phyloP scores from a whole-genome alignment of 257 asterid species.

The Solanum ossicruentum region DNA sequence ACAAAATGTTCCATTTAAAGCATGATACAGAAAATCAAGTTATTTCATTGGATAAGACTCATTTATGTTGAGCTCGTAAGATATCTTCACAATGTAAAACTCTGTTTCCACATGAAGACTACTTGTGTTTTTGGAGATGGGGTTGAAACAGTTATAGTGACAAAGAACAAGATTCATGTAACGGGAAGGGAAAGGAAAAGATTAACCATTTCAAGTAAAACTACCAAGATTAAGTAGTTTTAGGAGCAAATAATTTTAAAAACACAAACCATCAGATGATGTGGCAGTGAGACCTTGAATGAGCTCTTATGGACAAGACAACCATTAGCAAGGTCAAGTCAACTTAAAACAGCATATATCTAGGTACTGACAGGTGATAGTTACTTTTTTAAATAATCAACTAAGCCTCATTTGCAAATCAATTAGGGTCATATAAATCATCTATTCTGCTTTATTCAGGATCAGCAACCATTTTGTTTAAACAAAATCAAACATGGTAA shows the following conservation, averaged over 20 bases:
- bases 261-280: not conserved
- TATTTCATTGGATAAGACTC: not conserved
- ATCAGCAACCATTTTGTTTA: not conserved
- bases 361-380: not conserved
- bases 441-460: not conserved
- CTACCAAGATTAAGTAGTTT: not conserved
- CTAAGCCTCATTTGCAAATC: not conserved
- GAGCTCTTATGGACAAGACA: not conserved
- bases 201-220: not conserved
- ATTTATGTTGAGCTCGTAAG: not conserved
- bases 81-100: not conserved
- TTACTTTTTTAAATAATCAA: not conserved
- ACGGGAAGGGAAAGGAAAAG: not conserved
- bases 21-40: not conserved
- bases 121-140: not conserved
- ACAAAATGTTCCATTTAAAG: not conserved
- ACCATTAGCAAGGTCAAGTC: not conserved
- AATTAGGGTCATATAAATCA: not conserved
- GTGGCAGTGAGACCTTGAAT: too few species aligned
- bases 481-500: not conserved
- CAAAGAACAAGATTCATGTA: not conserved
- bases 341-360: not conserved
- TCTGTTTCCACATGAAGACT: not conserved
- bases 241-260: not conserved
- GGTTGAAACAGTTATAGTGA: not conserved